Percentiles rank a stretch among this genome's conserved stretches.
phyloP scores from a whole-genome alignment of 2,329 filamentous ascomycete genomes.

The Cyphellophora attinorum region DNA sequence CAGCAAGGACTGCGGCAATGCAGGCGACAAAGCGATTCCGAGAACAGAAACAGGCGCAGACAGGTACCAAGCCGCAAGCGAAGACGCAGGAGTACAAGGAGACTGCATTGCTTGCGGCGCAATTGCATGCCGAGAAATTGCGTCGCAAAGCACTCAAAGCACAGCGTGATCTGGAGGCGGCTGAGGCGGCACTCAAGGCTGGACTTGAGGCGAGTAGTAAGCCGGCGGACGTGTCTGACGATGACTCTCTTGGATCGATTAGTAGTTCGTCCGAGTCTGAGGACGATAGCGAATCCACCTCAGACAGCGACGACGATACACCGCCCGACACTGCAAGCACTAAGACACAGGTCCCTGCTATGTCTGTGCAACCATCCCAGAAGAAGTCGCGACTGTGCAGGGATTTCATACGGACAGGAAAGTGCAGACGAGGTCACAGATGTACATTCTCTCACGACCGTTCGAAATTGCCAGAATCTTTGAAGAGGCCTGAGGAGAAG shows the following conservation, averaged over 20 bases:
- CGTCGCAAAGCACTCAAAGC: conserved; percentile 33
- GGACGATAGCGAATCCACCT: conserved; percentile 3
- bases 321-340: conserved; percentile 33
- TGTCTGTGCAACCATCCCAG: too few relatives aligned
- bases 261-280: conserved; percentile 6
- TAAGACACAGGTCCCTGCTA: conserved; percentile 14
- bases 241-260: conserved; percentile 2
- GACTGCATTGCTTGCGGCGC: conserved; percentile 4
- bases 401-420: too few relatives aligned
- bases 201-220: not conserved
- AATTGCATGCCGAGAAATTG: conserved; percentile 29
- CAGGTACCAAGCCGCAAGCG: conserved; percentile 4
- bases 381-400: too few relatives aligned
- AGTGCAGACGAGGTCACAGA: conserved; percentile 29
- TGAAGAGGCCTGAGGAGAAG: conserved; percentile 19
- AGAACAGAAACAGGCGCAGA: conserved; percentile 10
- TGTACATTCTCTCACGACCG: conserved; percentile 34
- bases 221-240: conserved; percentile 1
- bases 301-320: conserved; percentile 18
- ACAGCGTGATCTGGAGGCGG: conserved; percentile 22
- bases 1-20: conserved; percentile 28
- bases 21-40: conserved; percentile 21
- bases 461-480: conserved; percentile 4
- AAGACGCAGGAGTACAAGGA: conserved; percentile 4
- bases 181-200: conserved; percentile 9